Conservation (phyloP, 495 filamentous ascomycete genomes). For the Hypomontagnella submonticulosa region DNA sequence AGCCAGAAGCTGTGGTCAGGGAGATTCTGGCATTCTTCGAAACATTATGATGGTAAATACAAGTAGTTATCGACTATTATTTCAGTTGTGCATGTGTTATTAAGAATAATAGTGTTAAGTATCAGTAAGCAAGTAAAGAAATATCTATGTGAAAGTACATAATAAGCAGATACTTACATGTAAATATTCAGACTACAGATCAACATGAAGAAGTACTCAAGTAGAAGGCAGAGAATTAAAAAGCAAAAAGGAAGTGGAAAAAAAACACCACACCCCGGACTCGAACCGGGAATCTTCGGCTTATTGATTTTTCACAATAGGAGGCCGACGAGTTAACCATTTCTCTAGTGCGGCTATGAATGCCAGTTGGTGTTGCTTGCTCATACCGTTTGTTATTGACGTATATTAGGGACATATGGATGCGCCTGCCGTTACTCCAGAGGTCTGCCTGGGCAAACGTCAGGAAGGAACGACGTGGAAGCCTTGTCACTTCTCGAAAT, state of each 20-base stretch:
- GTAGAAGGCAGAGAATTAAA: background rate
- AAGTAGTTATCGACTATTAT: background rate
- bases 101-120: background rate
- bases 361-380: background rate
- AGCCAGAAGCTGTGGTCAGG: constrained; percentile 64
- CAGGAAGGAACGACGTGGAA: background rate
- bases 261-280: constrained; percentile 39
- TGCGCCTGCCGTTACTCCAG: background rate
- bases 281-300: constrained; percentile 46
- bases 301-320: constrained; percentile 27
- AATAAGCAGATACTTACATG: too few relatives aligned
- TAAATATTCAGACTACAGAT: too few relatives aligned
- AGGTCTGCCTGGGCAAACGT: constrained; percentile 2
- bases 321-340: constrained; percentile 46
- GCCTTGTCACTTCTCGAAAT: constrained; percentile 6
- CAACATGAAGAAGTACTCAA: background rate
- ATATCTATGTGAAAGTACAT: too few relatives aligned
- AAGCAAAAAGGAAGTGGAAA: constrained; percentile 18
- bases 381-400: constrained; percentile 1
- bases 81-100: background rate
- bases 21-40: constrained; percentile 61
- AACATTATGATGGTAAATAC: constrained; percentile 22
- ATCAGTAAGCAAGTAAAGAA: too few relatives aligned
- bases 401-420: constrained; percentile 11
- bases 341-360: constrained; percentile 39